Percentiles rank a stretch among this genome's conserved stretches.
Conservation (phyloP, 805 yeast species). For the Pichia scutulata region DNA sequence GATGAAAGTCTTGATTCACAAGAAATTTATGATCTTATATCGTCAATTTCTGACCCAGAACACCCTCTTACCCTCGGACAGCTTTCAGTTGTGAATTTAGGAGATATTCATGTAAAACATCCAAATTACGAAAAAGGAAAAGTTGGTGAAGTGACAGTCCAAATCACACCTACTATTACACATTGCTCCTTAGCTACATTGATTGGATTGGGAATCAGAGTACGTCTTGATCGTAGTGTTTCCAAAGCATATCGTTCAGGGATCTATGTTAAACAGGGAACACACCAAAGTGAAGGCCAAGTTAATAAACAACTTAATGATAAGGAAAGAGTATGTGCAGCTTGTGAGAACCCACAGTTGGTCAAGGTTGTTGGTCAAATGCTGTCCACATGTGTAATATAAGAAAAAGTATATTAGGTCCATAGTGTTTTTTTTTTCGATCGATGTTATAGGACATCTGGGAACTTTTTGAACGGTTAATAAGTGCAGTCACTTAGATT, state of each 20-base stretch:
- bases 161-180: constrained; percentile 94
- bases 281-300: constrained; percentile 93
- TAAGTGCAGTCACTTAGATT: too few species aligned
- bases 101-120: constrained; percentile 68
- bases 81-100: constrained; percentile 81
- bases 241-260: constrained; percentile 79
- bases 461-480: too few species aligned
- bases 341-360: constrained; percentile 93
- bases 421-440: too few species aligned
- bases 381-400: constrained; percentile 62
- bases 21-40: constrained; percentile 79
- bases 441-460: too few species aligned
- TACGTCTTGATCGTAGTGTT: constrained; percentile 79
- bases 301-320: constrained; percentile 96
- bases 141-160: constrained; percentile 69
- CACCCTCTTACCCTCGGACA: constrained; percentile 95
- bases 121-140: constrained; percentile 37
- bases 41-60: constrained; percentile 91
- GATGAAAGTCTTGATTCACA: constrained; percentile 75
- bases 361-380: constrained; percentile 85
- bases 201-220: constrained; percentile 91
- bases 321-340: constrained; percentile 96
- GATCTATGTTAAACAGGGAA: constrained; percentile 77
- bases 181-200: constrained; percentile 95
- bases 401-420: too few species aligned